Evolutionary conservation across 257 asterid genomes (phyloP).

Genomic region (Scutellaria barbata): DNA sequence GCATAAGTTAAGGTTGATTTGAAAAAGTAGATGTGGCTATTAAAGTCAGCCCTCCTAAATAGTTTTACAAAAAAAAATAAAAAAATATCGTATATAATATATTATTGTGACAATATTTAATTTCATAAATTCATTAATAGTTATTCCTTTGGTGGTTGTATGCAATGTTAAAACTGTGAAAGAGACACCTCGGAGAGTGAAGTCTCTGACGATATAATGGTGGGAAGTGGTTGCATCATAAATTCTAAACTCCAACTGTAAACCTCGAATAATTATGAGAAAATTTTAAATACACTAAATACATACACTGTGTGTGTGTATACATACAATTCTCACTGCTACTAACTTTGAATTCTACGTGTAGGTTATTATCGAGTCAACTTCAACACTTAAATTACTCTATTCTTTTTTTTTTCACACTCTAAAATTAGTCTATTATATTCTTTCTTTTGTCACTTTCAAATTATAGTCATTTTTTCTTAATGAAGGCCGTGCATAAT

Average conservation of each 20-base stretch:
- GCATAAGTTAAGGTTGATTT: neutral
- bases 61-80: neutral
- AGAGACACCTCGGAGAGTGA: conserved; percentile 11
- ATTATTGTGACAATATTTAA: neutral
- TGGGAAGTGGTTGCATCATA: conserved; percentile 40
- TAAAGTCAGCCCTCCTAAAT: neutral
- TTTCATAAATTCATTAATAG: neutral
- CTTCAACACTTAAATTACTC: too few relatives aligned
- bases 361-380: too few relatives aligned
- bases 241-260: conserved; percentile 31
- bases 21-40: conserved; percentile 1
- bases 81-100: neutral
- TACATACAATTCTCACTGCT: neutral
- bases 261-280: neutral
- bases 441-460: too few relatives aligned
- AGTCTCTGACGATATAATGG: conserved; percentile 19
- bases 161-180: conserved; percentile 17
- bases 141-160: conserved; percentile 29
- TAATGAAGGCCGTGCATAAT: too few relatives aligned
- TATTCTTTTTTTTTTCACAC: too few relatives aligned
- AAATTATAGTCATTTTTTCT: too few relatives aligned
- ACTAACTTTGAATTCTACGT: too few relatives aligned
- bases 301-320: neutral
- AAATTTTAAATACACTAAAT: neutral
- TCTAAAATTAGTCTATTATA: too few relatives aligned